Percentiles rank a stretch among this genome's conserved stretches.
Conservation (phyloP, 192 early-diverging fungal genomes). For the Coemansia sp. region DNA sequence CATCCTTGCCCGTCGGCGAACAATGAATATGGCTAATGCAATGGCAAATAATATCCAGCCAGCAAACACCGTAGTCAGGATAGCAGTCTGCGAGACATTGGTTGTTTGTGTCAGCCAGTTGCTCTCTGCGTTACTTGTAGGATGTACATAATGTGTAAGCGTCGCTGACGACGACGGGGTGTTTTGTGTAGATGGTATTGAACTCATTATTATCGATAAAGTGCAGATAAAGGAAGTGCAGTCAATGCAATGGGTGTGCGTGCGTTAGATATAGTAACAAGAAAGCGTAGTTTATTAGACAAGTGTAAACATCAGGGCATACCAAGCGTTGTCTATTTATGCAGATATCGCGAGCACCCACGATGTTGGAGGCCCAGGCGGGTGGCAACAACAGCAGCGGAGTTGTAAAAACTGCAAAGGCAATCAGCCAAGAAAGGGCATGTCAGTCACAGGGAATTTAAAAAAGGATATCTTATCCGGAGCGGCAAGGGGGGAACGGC, state of each 20-base stretch:
- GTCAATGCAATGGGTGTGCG: not conserved
- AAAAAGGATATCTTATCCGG: not conserved
- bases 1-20: conserved; percentile 10
- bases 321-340: not conserved
- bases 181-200: not conserved
- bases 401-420: not conserved
- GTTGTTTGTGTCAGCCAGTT: conserved; percentile 6
- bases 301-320: not conserved
- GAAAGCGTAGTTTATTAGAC: not conserved
- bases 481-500: conserved; percentile 1
- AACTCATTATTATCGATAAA: not conserved
- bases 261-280: not conserved
- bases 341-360: not conserved
- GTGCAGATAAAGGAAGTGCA: not conserved
- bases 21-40: conserved; percentile 11
- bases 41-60: conserved; percentile 16
- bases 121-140: not conserved
- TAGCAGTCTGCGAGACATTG: conserved; percentile 21
- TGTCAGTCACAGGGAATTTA: not conserved
- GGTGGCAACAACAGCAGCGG: not conserved
- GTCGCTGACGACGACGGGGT: not conserved
- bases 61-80: conserved; percentile 26
- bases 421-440: not conserved
- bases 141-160: not conserved
- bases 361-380: not conserved